Evolutionary conservation across 176 grass and related monocot genomes (phyloP), one percentile per base, ranked within the genome.

Genomic region (Paspalum vaginatum): DNA sequence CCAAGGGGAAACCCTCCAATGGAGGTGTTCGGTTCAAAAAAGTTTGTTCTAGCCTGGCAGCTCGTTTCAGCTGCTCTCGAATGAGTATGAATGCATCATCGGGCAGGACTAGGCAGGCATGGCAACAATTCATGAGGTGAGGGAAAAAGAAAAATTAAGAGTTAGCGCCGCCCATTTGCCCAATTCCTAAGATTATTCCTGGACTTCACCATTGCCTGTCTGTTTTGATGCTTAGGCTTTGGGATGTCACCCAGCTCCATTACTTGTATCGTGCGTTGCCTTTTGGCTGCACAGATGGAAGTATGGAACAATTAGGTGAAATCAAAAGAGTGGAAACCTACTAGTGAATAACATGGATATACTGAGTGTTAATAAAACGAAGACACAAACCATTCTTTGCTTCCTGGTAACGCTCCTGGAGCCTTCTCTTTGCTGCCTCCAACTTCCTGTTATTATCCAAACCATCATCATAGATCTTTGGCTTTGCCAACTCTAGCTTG

Each of bases 401-500:
- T 93, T 99, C 93, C 43, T 93, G 88, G 45, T 99, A 99, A 21
- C 93, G 79, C 78, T 96, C 93, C n/a, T 96, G 90, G 87, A 99
- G 97, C 63, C 79, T 94, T 51, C 88, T 74, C 79, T 99, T 99
- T 8, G 97, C 84, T 2, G 74, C 84, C 84, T 99, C 97, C 57
- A 99, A 79, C 79, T 78, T 88, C 41, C 59, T 65, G 58, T 91
- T 90, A 61, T 81, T 85, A 76, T 87, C 87, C 71, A 89, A 85
- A 71, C 82, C 78, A 81, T 89, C 78, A 85, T 89, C 78, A 43
- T 65, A 18, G 16, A 76, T 68, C 70, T 88, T 94, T 37, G 73
- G 72, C 69, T 85, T 94, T 72, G 80, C 72, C 38, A 72, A 79
- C 55, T 80, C 80, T 82, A 68, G 74, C 60, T 50, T 89, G 72